A percentile compares a stretch with the other conserved stretches of the same genome.
phyloP scores from a whole-genome alignment of 1,284 basidiomycete genomes.

The Singerocomus inundabilis region DNA sequence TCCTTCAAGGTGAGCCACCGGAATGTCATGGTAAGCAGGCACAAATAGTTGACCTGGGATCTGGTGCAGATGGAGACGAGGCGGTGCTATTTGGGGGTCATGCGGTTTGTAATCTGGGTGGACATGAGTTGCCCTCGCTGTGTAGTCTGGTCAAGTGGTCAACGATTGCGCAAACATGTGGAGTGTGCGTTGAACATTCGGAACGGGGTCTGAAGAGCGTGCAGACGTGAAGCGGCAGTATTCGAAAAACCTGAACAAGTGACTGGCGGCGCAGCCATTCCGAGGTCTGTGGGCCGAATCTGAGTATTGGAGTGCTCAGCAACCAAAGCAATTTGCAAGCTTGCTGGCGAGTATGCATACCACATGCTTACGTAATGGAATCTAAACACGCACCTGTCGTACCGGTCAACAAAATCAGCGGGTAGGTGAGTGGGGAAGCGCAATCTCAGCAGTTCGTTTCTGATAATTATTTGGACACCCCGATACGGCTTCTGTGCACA shows the following conservation, averaged over 20 bases:
- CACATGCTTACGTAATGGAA: slow-evolving; percentile 14
- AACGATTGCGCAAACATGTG: slow-evolving; percentile 34
- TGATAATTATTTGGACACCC: no score
- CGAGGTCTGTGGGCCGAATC: slow-evolving; percentile 3
- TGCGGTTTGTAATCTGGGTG: slow-evolving; percentile 26
- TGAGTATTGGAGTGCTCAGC: not conserved
- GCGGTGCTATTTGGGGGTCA: slow-evolving; percentile 18
- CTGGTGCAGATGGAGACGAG: slow-evolving; percentile 12
- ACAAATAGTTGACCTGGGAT: slow-evolving; percentile 11
- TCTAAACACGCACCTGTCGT: no score
- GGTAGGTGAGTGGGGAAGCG: not conserved
- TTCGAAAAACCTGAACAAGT: slow-evolving; percentile 12
- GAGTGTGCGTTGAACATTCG: slow-evolving; percentile 30
- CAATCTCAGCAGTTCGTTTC: not conserved
- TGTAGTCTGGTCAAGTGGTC: slow-evolving; percentile 28
- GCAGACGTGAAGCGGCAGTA: slow-evolving; percentile 20
- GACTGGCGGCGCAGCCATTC: slow-evolving; percentile 15
- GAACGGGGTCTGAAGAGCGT: slow-evolving; percentile 30
- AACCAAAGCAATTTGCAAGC: slow-evolving; percentile 4
- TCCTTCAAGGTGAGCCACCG: slow-evolving; percentile 1
- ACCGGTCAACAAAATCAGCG: not conserved
- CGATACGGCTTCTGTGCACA: no score
- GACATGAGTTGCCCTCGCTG: slow-evolving; percentile 28
- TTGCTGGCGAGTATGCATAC: not conserved
- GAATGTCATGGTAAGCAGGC: slow-evolving; percentile 4